Base-by-base conservation (phyloP, 2,329 filamentous ascomycete genomes). In the Catunica adiposa region DNA sequence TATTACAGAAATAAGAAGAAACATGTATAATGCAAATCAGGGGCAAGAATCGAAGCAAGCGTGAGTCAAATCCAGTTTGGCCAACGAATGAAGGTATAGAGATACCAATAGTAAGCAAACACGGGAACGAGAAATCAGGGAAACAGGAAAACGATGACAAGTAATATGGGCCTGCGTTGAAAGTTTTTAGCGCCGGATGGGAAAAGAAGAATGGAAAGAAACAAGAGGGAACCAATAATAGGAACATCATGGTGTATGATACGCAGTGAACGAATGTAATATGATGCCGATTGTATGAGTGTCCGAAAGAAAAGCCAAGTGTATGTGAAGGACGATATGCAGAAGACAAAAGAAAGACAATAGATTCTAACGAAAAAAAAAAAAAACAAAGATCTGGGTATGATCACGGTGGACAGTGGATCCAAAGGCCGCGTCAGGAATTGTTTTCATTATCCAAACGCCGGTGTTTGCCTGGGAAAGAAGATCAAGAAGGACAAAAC, bases 401-500 rank as follows among this genome's bases (percentile, higher is more conserved):
- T 44, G 40, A 44, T 44, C 40, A 20, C 44, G 23, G 44, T 26
- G 17, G 44, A 22, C 44, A 48, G 26, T 26, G 22, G 26, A 11
- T 17, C 44, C 44, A 25, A 48, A 48, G 44, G 23, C 44, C 44
- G 44, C 44, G 23, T 26, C 20, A 26, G 20, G 7, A 48, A 11
- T 25, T 48, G 17, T 48, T 46, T 48, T 23, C 17, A 22, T 48
- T 48, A 20, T 48, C 44, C 44, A 20, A 48, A 48, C 44, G 44
- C 44, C 44, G 44, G 22, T 48, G 22, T 23, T 23, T 48, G 44
- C 44, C 44, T 48, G 20, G 44, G 22, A 48, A 48, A 20, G 42
- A 44, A 22, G 20, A 44, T 34, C 38, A 50, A 50, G 42, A 51
- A 51, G 15, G 23, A 56, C 17, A 51, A 31, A 23, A 56, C 51